Base-by-base conservation (phyloP, 2,329 filamentous ascomycete species). In the Sclerotinia spermophila region DNA sequence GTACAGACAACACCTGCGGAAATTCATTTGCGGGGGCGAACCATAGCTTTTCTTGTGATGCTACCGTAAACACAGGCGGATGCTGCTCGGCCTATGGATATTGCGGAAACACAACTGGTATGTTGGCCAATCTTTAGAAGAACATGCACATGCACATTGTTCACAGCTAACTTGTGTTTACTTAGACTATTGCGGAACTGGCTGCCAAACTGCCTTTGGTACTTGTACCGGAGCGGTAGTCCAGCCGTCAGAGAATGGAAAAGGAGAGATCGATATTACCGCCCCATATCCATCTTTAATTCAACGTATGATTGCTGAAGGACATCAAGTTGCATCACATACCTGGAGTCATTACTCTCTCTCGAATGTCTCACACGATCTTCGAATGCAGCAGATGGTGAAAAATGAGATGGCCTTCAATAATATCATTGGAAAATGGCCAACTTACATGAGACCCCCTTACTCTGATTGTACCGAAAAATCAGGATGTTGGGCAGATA, bases 301-400 rank as follows among this genome's bases (percentile, higher is more conserved):
- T 71, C 72, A 70, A 68, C 72, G 75, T 21, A 76, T 76, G 72
- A 67, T 73, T 48, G 70, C 69, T 3, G 74, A 74, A 48, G 75
- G 86, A 30, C 87, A 89, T 77, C 87, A 90, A 75, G 81, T 90
- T 71, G 87, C 84, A 70, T 85, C 83, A 21, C 87, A 86, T 77
- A 86, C 84, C 10, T 86, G 84, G 84, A 83, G 81, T 7, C 84
- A 86, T 74, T 79, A 82, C 69, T 81, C 83, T 65, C 76, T 85
- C 69, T 82, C 80, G 72, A 78, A 79, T 59, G 75, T 84, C 70
- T 81, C 81, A 11, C 77, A 80, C 30, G 76, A 78, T 10, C 79
- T 83, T 71, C 81, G 83, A 68, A 81, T 80, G 68, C 78, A 84
- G 45, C 83, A 82, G 73, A 84, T 86, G 82, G 76, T 79, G 74